Base-by-base conservation (phyloP, 2,329 filamentous ascomycete genomes). In the Juglanconis juglandina region DNA sequence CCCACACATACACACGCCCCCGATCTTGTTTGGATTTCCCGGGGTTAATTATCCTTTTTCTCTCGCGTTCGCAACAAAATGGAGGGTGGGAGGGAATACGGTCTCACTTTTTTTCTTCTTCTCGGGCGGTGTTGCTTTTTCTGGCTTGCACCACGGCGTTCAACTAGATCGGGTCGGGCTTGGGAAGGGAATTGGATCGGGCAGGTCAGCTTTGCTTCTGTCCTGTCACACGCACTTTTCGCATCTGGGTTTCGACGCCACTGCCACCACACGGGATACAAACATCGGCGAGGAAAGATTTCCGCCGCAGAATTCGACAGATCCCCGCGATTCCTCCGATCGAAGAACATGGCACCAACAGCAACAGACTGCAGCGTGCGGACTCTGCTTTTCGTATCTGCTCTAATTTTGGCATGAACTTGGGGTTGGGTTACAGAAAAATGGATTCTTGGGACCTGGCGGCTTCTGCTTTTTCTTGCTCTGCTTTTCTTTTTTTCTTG, bases 61-160 rank as follows among this genome's bases (percentile, higher is more conserved):
- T 56, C 67, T 69, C 13, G 11, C 13, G 32, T 6, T 6, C 66
- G 63, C 67, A 67, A 65, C 61, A 67, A 52, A 53, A 56, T 42
- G 42, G 52, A 35, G 54, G 50, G 44, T 37, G 56, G 53, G 39
- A 32, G 55, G 47, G 53, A 53, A 59, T 52, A 60, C 48, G 56
- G 61, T 63, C 53, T 62, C 62, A 57, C 55, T 62, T 13, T n/a
- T 13, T 13, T 47, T 47, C n/a, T n/a, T n/a, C n/a, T 47, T 24
- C 14, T 60, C 49, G 52, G 56, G 57, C 66, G 68, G 68, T 67
- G 66, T 66, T 66, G 63, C 62, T 65, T 59, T 62, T 66, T 68
- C 71, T 67, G 65, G 66, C 66, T 70, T 10, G 44, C 44, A 30
- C 17, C 71, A 72, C 67, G 73, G 73, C 73, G 73, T 75, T 66